Conservation (phyloP, 2,329 filamentous ascomycete species). For the Chalaropsis thielavioides region DNA sequence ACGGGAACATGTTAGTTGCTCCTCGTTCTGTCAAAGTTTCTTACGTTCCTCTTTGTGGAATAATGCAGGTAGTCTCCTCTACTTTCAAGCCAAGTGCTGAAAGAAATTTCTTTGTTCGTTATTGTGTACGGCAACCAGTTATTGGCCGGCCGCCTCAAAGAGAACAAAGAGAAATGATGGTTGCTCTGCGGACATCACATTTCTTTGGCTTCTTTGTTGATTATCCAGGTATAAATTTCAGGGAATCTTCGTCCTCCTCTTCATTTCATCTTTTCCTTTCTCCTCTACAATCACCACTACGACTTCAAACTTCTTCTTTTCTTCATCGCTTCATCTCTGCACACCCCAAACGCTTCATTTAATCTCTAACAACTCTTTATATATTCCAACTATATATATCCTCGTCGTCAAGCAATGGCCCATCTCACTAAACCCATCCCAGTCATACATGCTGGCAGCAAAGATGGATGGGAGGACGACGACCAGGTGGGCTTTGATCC, state of each 20-base stretch:
- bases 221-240: background rate
- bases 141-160: too few relatives aligned
- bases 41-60: too few relatives aligned
- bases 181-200: background rate
- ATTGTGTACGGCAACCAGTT: too few relatives aligned
- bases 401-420: background rate
- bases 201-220: background rate
- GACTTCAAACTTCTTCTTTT: too few relatives aligned
- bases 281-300: background rate
- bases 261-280: background rate
- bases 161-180: background rate
- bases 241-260: background rate
- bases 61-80: too few relatives aligned
- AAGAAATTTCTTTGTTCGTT: too few relatives aligned
- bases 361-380: background rate
- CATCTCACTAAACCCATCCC: constrained; percentile 5
- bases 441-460: background rate
- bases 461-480: constrained; percentile 5
- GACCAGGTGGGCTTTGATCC: constrained; percentile 8
- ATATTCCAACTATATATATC: background rate
- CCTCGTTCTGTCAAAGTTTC: too few relatives aligned
- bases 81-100: too few relatives aligned
- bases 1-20: too few relatives aligned
- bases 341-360: background rate
- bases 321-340: too few relatives aligned